Evolutionary conservation across 345 rosid genomes (phyloP), one percentile per base, ranked within the genome.

Genomic region (Cochlearia excelsa): DNA sequence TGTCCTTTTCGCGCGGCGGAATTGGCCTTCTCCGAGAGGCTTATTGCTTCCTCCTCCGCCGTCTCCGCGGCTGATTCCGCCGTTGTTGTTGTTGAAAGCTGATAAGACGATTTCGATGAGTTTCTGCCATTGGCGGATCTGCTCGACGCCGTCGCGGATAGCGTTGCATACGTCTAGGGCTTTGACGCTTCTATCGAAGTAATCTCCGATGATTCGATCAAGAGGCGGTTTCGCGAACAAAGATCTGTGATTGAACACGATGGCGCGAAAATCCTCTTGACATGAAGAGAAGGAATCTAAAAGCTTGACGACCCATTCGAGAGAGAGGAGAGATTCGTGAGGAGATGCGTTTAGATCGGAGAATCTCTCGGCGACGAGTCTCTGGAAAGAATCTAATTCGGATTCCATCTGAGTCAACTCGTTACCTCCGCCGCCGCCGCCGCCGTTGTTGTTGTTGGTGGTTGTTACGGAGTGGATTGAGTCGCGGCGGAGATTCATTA

Each of bases 81-180:
- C 54, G 49, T 46, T 64, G 8, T 46, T 64, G 8, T 47, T 67
- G 26, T 76, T 85, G 67, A 92, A 66, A 16, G 91, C 83, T n/a
- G 78, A 72, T n/a, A 72, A 65, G n/a, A 89, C 89, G 48, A 89
- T 84, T 62, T 89, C 97, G 52, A 86, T 54, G 2, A 82, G 80
- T 72, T 80, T 89, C 74, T 71, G 76, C 95, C 91, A 86, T 44
- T 74, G 80, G 46, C 86, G 78, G 71, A 89, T 78, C 77, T 75
- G 90, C 80, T 75, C 28, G 23, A 16, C 23, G 23, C 23, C 23
- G 23, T 16, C 23, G 23, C 23, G 23, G 23, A 16, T 16, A 16
- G 95, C 97, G 77, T 86, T 89, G 41, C 95, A 86, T 3, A 89
- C 88, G 28, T 89, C 95, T 1, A 86, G 86, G 6, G 97, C 91